Evolutionary conservation across 2,329 filamentous ascomycete genomes (phyloP).

Genomic region (Mycocentrospora acerina): DNA sequence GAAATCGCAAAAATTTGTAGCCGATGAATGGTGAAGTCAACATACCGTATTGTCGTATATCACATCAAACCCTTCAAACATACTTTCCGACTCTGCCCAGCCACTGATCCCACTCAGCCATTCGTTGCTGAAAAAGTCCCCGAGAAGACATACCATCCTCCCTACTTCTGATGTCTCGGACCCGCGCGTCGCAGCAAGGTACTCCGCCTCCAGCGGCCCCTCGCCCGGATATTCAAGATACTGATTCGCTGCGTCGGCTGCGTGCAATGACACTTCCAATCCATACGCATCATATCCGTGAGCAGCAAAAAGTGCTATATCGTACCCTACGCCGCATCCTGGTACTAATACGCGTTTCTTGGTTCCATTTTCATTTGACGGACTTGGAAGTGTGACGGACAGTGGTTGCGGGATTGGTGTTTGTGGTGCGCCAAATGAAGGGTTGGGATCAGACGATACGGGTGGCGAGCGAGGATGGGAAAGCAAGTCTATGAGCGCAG

Average conservation of each 20-base stretch:
- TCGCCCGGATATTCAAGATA: slow-evolving; percentile 34
- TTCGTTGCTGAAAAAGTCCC: slow-evolving; percentile 67
- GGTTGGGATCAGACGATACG: slow-evolving; percentile 13
- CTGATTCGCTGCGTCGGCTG: slow-evolving; percentile 50
- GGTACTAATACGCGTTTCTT: slow-evolving; percentile 69
- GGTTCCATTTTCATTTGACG: slow-evolving; percentile 21
- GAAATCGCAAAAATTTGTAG: too few relatives aligned
- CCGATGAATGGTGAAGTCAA: too few relatives aligned
- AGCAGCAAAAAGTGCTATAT: slow-evolving; percentile 72
- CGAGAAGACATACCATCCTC: slow-evolving; percentile 56
- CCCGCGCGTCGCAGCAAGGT: slow-evolving; percentile 44
- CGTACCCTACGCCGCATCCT: slow-evolving; percentile 80
- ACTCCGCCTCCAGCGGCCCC: slow-evolving; percentile 44
- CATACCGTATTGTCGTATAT: slow-evolving; percentile 65
- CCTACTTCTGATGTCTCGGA: slow-evolving; percentile 58
- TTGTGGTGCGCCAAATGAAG: slow-evolving; percentile 19
- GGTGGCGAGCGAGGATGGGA: slow-evolving; percentile 20
- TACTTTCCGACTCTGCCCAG: slow-evolving; percentile 22
- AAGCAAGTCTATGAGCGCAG: slow-evolving; percentile 59
- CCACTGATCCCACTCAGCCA: slow-evolving; percentile 50
- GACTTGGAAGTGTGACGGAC: too few relatives aligned
- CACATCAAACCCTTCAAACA: slow-evolving; percentile 66
- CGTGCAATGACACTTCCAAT: slow-evolving; percentile 65
- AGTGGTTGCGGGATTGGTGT: slow-evolving; percentile 24
- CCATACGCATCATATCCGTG: slow-evolving; percentile 78